Conservation (phyloP, 345 rosid species). For the Brassica rapa region DNA sequence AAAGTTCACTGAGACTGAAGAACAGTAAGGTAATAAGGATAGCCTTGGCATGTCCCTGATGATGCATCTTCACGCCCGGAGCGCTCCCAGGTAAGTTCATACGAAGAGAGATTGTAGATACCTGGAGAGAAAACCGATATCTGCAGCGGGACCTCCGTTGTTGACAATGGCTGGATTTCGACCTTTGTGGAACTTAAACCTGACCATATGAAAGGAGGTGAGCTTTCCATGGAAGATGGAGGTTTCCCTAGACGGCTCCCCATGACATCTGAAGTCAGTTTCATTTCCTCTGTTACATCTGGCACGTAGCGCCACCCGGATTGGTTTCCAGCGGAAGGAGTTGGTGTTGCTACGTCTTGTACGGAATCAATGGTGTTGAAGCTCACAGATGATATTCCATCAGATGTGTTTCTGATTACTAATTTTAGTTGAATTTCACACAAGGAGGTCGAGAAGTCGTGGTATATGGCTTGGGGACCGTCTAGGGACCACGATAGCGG, state of each 20-base stretch:
- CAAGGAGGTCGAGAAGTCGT: conserved; percentile 63
- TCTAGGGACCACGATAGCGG: conserved; percentile 76
- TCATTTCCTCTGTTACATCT: conserved; percentile 46
- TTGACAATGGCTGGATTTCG: conserved; percentile 58
- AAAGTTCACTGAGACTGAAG: conserved; percentile 51
- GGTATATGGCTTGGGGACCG: conserved; percentile 61
- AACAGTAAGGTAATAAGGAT: conserved; percentile 69
- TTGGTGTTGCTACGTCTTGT: conserved; percentile 40
- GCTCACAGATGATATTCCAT: conserved; percentile 48
- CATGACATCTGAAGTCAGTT: conserved; percentile 50
- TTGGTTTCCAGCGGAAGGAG: conserved; percentile 47
- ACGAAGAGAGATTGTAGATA: conserved; percentile 72
- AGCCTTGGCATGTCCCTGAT: conserved; percentile 70
- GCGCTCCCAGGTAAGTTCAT: conserved; percentile 71
- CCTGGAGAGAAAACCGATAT: conserved; percentile 79
- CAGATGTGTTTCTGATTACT: conserved; percentile 70
- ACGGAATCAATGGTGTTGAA: conserved; percentile 49
- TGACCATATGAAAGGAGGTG: conserved; percentile 74
- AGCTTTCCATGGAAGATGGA: conserved; percentile 51
- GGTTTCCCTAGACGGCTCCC: conserved; percentile 40
- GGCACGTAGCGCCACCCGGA: conserved; percentile 68
- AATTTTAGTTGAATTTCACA: conserved; percentile 63
- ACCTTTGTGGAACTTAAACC: conserved; percentile 70
- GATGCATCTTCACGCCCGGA: conserved; percentile 38
- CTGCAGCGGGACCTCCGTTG: conserved; percentile 61